phyloP scores from a whole-genome alignment of 176 grass and related monocot genomes.

The Raddia guianensis region DNA sequence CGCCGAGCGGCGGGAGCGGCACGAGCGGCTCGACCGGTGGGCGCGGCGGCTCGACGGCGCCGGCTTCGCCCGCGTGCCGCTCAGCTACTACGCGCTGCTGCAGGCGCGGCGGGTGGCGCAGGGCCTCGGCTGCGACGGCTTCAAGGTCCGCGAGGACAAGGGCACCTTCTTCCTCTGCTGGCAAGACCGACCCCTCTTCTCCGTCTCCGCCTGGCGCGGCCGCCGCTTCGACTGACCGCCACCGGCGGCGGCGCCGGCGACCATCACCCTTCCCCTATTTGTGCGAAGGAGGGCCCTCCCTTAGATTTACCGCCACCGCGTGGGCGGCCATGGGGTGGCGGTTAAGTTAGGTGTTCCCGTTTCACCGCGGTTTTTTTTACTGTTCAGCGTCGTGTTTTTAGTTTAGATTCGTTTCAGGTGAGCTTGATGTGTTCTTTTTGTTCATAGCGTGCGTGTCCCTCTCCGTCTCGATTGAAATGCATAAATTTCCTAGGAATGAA shows the following conservation, averaged over 20 bases:
- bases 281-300: conserved; percentile 20
- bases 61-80: conserved; percentile 52
- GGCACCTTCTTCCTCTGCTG: conserved; percentile 81
- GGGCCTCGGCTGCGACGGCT: conserved; percentile 65
- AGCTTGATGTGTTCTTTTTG: conserved; percentile 22
- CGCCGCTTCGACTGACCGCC: conserved; percentile 63
- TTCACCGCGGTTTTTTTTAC: neutral
- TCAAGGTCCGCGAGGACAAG: conserved; percentile 73
- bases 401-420: conserved; percentile 24
- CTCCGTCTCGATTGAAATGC: conserved; percentile 12
- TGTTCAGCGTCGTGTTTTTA: neutral
- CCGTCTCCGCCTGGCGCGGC: conserved; percentile 84
- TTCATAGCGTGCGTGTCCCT: neutral
- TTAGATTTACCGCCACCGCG: neutral
- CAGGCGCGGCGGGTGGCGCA: conserved; percentile 69
- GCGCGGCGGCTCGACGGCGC: conserved; percentile 57
- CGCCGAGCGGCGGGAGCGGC: conserved; percentile 66
- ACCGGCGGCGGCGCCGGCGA: neutral
- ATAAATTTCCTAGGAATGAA: neutral
- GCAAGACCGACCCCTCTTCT: conserved; percentile 87
- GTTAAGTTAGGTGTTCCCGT: neutral
- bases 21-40: conserved; percentile 83
- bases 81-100: conserved; percentile 78
- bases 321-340: neutral
- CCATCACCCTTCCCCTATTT: conserved; percentile 21